A percentile compares a stretch with the other conserved stretches of the same genome.
Evolutionary conservation across 2,329 filamentous ascomycete species (phyloP).

Genomic region (Epichloe uncinata): DNA sequence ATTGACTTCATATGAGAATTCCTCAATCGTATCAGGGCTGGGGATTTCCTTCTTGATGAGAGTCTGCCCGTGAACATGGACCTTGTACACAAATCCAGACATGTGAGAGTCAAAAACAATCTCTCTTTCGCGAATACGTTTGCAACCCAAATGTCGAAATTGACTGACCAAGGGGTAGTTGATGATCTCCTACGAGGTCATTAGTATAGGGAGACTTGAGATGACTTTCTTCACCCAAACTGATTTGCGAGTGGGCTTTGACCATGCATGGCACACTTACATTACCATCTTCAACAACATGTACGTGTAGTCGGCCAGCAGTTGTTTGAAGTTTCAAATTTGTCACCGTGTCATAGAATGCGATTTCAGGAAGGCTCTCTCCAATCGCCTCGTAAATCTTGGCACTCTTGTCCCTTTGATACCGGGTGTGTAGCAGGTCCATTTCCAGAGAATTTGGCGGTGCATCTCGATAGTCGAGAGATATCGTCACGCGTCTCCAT

Average conservation of each 20-base stretch:
- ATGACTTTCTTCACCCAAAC: neutral
- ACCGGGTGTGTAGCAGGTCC: conserved; percentile 64
- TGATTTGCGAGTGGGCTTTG: neutral
- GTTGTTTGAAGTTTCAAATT: conserved; percentile 88
- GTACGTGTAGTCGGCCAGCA: conserved; percentile 79
- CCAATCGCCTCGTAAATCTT: conserved; percentile 92
- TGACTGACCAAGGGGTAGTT: conserved; percentile 62
- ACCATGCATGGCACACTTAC: conserved; percentile 24
- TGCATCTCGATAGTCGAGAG: conserved; percentile 78
- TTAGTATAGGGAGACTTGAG: conserved; percentile 5
- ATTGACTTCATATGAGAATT: conserved; percentile 96
- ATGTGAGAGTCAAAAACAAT: conserved; percentile 83
- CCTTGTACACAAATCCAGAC: conserved; percentile 95
- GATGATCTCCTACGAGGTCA: conserved; percentile 57
- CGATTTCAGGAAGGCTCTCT: conserved; percentile 81
- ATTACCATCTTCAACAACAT: conserved; percentile 93
- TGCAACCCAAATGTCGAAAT: conserved; percentile 59
- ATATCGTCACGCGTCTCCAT: conserved; percentile 85
- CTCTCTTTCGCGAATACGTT: conserved; percentile 55
- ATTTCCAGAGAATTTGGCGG: conserved; percentile 72
- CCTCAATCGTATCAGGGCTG: conserved; percentile 85
- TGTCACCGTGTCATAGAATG: conserved; percentile 92
- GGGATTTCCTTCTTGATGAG: conserved; percentile 98
- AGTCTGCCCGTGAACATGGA: conserved; percentile 50
- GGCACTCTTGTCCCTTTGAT: conserved; percentile 82